Base-by-base conservation (phyloP, 1,284 basidiomycete species). In the Porphyrellus sp. region DNA sequence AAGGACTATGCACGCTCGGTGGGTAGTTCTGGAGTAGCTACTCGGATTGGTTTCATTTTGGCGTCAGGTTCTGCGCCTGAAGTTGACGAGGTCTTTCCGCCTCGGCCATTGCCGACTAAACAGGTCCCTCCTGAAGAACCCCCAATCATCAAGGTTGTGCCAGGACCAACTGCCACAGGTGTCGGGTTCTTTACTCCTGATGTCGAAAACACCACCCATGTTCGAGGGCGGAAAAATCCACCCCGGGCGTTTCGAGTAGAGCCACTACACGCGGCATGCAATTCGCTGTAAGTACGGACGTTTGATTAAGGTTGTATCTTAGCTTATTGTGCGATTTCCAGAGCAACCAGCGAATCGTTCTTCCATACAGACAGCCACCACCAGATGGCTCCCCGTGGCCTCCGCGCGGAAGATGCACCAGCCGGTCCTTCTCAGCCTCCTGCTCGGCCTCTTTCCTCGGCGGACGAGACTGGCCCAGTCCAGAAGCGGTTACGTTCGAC, bases 1-100 rank as follows among this genome's bases (percentile, higher is more conserved):
- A 92, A 59, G 93, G 91, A 0, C 71, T 98, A 25, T 97, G 93
- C 68, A 74, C 82, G 46, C 73, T 92, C 35, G 93, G 94, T 91
- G 60, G 59, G 79, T 76, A 24, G 16, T 37, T 42, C 52, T 8
- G 18, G 7, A 25, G 21, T 45, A 51, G 11, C 21, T 21, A 52
- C 56, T 47, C 28, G 48, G 25, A 33, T 28, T 25, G 42, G 46
- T 47, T 52, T 59, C 54, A 69, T 59, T 54, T 49, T 33, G 55
- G 7, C 53, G 40, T 57, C 59, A 91, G 88, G 88, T 51, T 72
- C 78, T 47, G 75, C 82, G 43, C 83, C 85, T 40, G 80, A 84
- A 49, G 75, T 89, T 56, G 83, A 89, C 59, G 79, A 83, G 30
- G 60, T 91, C 34, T 87, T 88, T 61, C 86, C 87, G 34, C 78